Base-by-base conservation (phyloP, 805 yeast species). In the Ogataea methylovora region DNA sequence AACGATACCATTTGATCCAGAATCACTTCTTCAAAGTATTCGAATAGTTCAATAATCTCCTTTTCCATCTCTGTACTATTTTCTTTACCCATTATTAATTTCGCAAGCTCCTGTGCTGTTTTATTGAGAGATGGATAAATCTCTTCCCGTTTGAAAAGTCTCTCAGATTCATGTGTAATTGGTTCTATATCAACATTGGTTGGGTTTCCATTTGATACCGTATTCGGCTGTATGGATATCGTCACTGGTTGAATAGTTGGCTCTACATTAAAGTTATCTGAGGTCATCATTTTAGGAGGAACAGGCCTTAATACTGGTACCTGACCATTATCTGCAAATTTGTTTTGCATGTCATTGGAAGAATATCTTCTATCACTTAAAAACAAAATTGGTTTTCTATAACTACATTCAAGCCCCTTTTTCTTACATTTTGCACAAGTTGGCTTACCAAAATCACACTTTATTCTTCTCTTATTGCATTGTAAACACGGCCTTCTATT, bases 21-120 rank as follows among this genome's bases (percentile, higher is more conserved):
- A 20, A 29, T 29, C 8, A 29, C 24, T 5, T 29, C 31, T 14
- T 29, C 31, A 21, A 29, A 29, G 21, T 29, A 20, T 20, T 29
- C 31, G 13, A 11, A 29, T 8, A 29, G n/a, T 3, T 13, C 16
- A 20, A 20, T 20, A 3, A n/a, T 4, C 12, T n/a, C n/a, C n/a
- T n/a, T n/a, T n/a, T n/a, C n/a, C n/a, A n/a, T n/a, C n/a, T n/a
- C n/a, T n/a, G n/a, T n/a, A n/a, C n/a, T n/a, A n/a, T n/a, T n/a
- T n/a, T n/a, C n/a, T n/a, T n/a, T n/a, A n/a, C n/a, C n/a, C n/a
- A n/a, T n/a, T n/a, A 29, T 9, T 11, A 9, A 7, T 9, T 20
- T 9, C 8, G 24, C 9, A 3, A 29, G 6, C 7, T 20, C 8
- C 5, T 4, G 6, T 13, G 24, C 31, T 8, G 24, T 29, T 13